Percentiles rank a stretch among this genome's conserved stretches.
phyloP scores from a whole-genome alignment of 345 rosid species.

The Punica granatum region DNA sequence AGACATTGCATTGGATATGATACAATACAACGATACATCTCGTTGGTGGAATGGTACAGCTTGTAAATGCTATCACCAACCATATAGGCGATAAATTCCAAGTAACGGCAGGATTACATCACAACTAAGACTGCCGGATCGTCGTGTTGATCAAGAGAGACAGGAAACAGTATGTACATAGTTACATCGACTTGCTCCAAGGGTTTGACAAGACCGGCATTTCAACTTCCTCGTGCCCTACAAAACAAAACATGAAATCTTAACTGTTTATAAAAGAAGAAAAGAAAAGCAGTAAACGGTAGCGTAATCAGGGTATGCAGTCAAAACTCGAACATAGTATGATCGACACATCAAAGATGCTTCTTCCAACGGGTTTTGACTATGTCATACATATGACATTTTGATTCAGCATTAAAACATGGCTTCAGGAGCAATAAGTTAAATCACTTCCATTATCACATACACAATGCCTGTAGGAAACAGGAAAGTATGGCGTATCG shows the following conservation, averaged over 20 bases:
- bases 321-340: not conserved
- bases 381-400: no score
- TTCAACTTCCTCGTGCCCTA: constrained; percentile 14
- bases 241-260: constrained; percentile 1
- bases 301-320: not conserved
- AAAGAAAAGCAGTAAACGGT: not conserved
- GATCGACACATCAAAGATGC: not conserved
- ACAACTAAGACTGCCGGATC: not conserved
- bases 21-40: no score
- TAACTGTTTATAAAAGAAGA: not conserved
- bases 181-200: constrained; percentile 15
- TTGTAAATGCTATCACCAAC: no score
- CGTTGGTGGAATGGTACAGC: no score
- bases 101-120: not conserved
- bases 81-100: no score
- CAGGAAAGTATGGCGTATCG: not conserved
- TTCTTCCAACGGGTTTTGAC: not conserved
- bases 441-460: no score
- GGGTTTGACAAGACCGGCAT: constrained; percentile 6
- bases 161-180: not conserved
- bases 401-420: no score
- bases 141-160: not conserved
- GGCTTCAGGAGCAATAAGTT: no score
- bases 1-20: no score
- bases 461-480: not conserved